phyloP scores from a whole-genome alignment of 2,329 filamentous ascomycete species.

The Xylariaceae sp. region DNA sequence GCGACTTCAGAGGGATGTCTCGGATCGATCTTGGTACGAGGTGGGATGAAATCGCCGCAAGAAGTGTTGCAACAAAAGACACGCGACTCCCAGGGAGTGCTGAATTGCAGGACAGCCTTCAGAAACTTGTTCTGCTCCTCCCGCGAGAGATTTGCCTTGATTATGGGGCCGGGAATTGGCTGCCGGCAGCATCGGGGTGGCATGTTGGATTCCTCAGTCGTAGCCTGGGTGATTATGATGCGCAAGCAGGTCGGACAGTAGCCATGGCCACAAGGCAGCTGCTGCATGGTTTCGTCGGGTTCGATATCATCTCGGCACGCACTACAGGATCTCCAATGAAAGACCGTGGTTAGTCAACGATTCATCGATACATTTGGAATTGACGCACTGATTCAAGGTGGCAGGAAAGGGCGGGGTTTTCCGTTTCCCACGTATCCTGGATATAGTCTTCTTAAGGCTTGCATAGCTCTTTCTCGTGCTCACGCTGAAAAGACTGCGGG shows the following conservation, averaged over 20 bases:
- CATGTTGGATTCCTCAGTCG: conserved; percentile 56
- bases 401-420: conserved; percentile 29
- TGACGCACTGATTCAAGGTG: no score
- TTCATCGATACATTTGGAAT: no score
- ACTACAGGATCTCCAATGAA: conserved; percentile 53
- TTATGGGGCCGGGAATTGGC: conserved; percentile 46
- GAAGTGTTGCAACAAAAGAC: conserved; percentile 55
- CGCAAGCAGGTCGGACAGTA: conserved; percentile 54
- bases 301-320: conserved; percentile 54
- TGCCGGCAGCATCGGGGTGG: conserved; percentile 58
- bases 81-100: conserved; percentile 53
- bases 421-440: conserved; percentile 40
- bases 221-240: conserved; percentile 51
- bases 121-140: conserved; percentile 54
- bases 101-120: conserved; percentile 54
- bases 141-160: conserved; percentile 46
- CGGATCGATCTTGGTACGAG: conserved; percentile 45
- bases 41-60: conserved; percentile 58
- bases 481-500: conserved; percentile 42
- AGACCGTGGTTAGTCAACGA: no score
- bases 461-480: conserved; percentile 43
- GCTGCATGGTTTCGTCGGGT: conserved; percentile 41
- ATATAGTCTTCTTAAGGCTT: conserved; percentile 43
- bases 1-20: conserved; percentile 52
- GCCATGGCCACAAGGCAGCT: conserved; percentile 54